Evolutionary conservation across 1,284 basidiomycete genomes (phyloP).

Genomic region (Vanrija sp.): DNA sequence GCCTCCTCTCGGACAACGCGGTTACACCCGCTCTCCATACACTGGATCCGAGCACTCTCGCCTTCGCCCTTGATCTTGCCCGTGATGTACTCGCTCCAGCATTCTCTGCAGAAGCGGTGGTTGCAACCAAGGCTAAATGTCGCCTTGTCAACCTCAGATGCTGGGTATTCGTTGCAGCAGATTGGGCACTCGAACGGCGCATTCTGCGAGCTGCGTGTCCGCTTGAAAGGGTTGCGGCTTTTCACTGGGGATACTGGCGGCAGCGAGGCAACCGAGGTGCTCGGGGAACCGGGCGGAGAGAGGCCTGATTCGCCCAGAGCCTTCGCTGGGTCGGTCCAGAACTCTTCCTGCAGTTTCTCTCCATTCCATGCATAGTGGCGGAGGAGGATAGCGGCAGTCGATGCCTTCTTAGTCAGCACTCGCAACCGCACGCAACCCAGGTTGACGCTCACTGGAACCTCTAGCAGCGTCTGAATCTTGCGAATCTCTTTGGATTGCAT

Average conservation of each 20-base stretch:
- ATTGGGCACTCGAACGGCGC: conserved; percentile 78
- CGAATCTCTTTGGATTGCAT: conserved; percentile 73
- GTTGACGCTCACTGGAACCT: conserved; percentile 66
- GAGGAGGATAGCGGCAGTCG: conserved; percentile 71
- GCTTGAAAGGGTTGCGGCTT: conserved; percentile 12
- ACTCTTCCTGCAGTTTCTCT: conserved; percentile 90
- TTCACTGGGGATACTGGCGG: conserved; percentile 26
- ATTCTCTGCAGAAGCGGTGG: conserved; percentile 77
- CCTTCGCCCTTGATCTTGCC: conserved; percentile 88
- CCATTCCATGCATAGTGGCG: conserved; percentile 92
- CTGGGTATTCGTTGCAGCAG: conserved; percentile 71
- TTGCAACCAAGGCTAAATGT: conserved; percentile 67
- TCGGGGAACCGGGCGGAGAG: conserved; percentile 45
- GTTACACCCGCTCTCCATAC: conserved; percentile 88
- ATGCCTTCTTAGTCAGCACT: conserved; percentile 38
- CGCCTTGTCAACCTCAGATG: conserved; percentile 55
- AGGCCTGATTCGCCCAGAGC: conserved; percentile 70
- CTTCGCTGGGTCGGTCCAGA: conserved; percentile 78
- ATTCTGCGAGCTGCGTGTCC: conserved; percentile 18
- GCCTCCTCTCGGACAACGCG: conserved; percentile 61
- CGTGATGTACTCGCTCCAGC: conserved; percentile 79
- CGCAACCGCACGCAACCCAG: conserved; percentile 4
- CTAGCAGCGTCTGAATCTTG: conserved; percentile 78
- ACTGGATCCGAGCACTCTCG: conserved; percentile 74
- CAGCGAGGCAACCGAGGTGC: conserved; percentile 29